A percentile compares a stretch with the other conserved stretches of the same genome.
These are phyloP conservation scores for Exophiala xenobiotica DNA, from an alignment of 2,329 filamentous ascomycete genomes.

Conservation along the genomic window DNA sequence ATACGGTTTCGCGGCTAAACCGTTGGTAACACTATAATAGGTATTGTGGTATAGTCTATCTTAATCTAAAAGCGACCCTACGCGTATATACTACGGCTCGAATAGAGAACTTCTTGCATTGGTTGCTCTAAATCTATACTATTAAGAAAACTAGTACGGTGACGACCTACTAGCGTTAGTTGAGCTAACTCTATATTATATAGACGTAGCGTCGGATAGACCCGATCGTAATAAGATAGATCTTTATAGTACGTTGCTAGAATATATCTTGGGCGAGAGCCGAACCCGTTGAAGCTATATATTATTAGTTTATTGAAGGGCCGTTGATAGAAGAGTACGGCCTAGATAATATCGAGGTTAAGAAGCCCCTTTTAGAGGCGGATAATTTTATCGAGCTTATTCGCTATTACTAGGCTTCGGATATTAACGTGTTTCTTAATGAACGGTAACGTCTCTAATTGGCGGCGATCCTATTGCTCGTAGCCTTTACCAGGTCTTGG, in stretches of 20 bases:
- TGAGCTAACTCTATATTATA: slow-evolving; percentile 16
- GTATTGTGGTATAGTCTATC: slow-evolving; percentile 10
- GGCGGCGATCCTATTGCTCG: slow-evolving; percentile 16
- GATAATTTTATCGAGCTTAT: slow-evolving; percentile 18
- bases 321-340: slow-evolving; percentile 15
- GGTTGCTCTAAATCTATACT: slow-evolving; percentile 8
- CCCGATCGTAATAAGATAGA: slow-evolving; percentile 8
- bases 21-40: neutral
- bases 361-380: slow-evolving; percentile 17
- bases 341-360: slow-evolving; percentile 13
- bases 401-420: slow-evolving; percentile 9
- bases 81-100: slow-evolving; percentile 10
- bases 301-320: slow-evolving; percentile 21
- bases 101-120: slow-evolving; percentile 20
- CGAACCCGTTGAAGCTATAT: neutral
- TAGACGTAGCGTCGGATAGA: slow-evolving; percentile 3
- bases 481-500: slow-evolving; percentile 11
- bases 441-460: slow-evolving; percentile 10
- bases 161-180: slow-evolving; percentile 14
- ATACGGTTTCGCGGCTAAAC: neutral
- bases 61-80: slow-evolving; percentile 10
- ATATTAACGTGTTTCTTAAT: slow-evolving; percentile 16
- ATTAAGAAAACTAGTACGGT: slow-evolving; percentile 19
- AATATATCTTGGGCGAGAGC: neutral
- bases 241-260: slow-evolving; percentile 10